These are phyloP conservation scores for Lentinula raphanica DNA, from an alignment of 768 basidiomycete genomes.

Conservation along the genomic window DNA sequence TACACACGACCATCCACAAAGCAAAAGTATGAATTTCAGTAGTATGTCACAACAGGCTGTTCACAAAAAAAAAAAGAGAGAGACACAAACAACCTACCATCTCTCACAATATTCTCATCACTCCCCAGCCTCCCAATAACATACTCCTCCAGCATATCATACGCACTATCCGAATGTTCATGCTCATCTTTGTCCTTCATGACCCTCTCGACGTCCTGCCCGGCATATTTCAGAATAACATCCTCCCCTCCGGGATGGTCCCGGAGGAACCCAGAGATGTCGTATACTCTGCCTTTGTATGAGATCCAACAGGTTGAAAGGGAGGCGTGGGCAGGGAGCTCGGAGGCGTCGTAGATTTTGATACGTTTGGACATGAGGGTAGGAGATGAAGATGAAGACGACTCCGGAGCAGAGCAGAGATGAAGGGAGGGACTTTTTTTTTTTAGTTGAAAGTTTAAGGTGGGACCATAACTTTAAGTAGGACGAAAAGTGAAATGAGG, in stretches of 20 bases:
- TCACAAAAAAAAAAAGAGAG: too few relatives aligned
- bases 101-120: conserved; percentile 67
- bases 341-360: conserved; percentile 69
- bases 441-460: too few relatives aligned
- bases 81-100: conserved; percentile 47
- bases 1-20: too few relatives aligned
- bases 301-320: conserved; percentile 75
- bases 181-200: conserved; percentile 84
- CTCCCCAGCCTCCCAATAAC: conserved; percentile 77
- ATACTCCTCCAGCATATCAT: conserved; percentile 88
- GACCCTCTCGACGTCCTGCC: conserved; percentile 72
- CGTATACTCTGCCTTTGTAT: conserved; percentile 79
- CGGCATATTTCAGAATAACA: conserved; percentile 75
- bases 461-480: too few relatives aligned
- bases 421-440: too few relatives aligned
- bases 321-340: conserved; percentile 62
- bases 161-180: conserved; percentile 87
- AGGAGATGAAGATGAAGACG: background rate
- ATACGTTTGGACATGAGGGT: conserved; percentile 57
- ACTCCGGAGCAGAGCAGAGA: too few relatives aligned
- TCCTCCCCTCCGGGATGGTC: conserved; percentile 98
- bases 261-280: conserved; percentile 75
- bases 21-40: too few relatives aligned
- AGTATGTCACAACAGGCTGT: too few relatives aligned
- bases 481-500: too few relatives aligned